phyloP scores from a whole-genome alignment of 495 filamentous ascomycete genomes.

The Letharia columbiana region DNA sequence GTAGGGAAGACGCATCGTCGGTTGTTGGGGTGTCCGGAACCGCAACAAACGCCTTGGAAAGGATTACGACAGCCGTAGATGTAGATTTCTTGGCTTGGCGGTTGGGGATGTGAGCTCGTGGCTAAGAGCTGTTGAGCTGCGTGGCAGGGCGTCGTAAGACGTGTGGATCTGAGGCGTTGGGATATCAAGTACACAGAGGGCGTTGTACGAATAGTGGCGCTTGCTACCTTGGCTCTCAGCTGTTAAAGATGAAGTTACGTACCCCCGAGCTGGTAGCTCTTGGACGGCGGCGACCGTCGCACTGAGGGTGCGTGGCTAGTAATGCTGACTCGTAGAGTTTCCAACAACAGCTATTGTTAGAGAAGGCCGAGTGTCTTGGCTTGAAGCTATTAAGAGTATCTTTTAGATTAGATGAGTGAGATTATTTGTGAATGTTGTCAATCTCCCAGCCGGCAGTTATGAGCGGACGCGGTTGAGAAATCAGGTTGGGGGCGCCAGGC shows the following conservation, averaged over 20 bases:
- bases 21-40: not conserved
- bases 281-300: not conserved
- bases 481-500: not conserved
- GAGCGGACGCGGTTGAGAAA: not conserved
- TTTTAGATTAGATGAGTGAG: not conserved
- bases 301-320: not conserved
- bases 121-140: not conserved
- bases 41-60: no score
- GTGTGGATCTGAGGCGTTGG: not conserved
- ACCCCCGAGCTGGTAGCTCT: not conserved
- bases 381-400: not conserved
- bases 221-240: not conserved
- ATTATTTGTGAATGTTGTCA: not conserved
- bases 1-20: slow-evolving; percentile 66
- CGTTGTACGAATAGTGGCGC: not conserved
- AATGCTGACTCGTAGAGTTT: not conserved
- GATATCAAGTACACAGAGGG: not conserved
- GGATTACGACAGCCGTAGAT: not conserved
- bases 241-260: not conserved
- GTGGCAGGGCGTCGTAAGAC: not conserved
- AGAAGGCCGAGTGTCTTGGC: not conserved
- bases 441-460: not conserved
- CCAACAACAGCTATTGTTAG: not conserved
- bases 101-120: not conserved
- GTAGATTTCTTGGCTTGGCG: not conserved